These are phyloP conservation scores for Venturia effusa DNA, from an alignment of 2,329 filamentous ascomycete genomes.

Conservation along the genomic window DNA sequence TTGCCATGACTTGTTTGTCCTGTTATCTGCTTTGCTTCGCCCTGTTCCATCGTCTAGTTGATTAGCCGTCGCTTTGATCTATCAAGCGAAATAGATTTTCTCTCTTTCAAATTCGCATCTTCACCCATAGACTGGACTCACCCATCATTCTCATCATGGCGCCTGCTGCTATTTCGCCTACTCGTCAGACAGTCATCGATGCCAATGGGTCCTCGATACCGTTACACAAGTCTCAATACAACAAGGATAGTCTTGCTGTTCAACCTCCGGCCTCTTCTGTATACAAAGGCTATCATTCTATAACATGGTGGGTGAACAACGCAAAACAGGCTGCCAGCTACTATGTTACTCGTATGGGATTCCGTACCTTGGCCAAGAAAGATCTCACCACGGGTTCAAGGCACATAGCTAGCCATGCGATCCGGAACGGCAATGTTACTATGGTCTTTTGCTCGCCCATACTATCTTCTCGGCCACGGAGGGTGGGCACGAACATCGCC, in stretches of 20 bases:
- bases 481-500: constrained; percentile 19
- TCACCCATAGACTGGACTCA: not conserved
- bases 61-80: not conserved
- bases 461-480: constrained; percentile 12
- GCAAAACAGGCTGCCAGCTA: constrained; percentile 89
- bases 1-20: not conserved
- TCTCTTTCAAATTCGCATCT: not conserved
- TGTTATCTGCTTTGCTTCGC: not conserved
- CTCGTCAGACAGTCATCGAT: constrained; percentile 6
- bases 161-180: constrained; percentile 18
- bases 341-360: constrained; percentile 81
- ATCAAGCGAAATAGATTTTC: not conserved
- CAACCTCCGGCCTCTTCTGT: constrained; percentile 37
- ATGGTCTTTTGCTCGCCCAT: constrained; percentile 81
- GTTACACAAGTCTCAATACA: constrained; percentile 12
- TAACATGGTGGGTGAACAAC: constrained; percentile 95
- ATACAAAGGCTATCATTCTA: constrained; percentile 82
- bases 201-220: constrained; percentile 17
- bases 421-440: constrained; percentile 62
- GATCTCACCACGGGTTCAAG: constrained; percentile 83
- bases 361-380: constrained; percentile 69
- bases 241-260: constrained; percentile 30
- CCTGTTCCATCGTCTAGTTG: not conserved
- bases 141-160: constrained; percentile 19
- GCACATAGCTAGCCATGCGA: constrained; percentile 71